These are phyloP conservation scores for Boletus insuetus DNA, from an alignment of 768 basidiomycete genomes.

Conservation along the genomic window DNA sequence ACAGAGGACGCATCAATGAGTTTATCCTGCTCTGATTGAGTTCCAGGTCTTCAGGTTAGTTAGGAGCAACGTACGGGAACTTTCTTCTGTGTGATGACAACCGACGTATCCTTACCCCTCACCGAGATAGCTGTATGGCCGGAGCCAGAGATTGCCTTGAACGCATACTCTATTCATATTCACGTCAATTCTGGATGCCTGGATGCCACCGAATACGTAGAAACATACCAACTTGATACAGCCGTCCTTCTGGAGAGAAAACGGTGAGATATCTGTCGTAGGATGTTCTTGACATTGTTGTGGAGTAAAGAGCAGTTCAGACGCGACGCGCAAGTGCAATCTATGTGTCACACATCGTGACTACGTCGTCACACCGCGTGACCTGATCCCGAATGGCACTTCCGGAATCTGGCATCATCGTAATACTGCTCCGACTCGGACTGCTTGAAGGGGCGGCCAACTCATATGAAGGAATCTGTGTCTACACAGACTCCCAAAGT, in stretches of 20 bases:
- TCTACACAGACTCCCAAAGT: constrained; percentile 79
- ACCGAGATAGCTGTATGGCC: constrained; percentile 94
- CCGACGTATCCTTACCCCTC: constrained; percentile 90
- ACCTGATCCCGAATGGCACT: not conserved
- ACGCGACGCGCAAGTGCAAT: constrained; percentile 60
- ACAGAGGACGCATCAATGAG: constrained; percentile 92
- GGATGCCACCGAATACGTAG: not conserved
- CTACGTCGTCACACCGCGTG: constrained; percentile 15
- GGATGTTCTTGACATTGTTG: constrained; percentile 89
- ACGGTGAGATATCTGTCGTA: constrained; percentile 97
- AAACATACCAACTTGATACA: constrained; percentile 95
- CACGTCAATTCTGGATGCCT: constrained; percentile 3
- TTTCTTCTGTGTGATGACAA: constrained; percentile 98
- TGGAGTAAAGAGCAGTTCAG: constrained; percentile 30
- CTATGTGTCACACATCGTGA: constrained; percentile 36
- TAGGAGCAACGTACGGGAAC: constrained; percentile 69
- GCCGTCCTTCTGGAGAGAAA: constrained; percentile 93
- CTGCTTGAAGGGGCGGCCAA: no score
- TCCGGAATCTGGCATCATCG: no score
- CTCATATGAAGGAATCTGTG: constrained; percentile 79
- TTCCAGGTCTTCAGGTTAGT: not conserved
- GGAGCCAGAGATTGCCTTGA: constrained; percentile 98
- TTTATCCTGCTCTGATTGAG: constrained; percentile 69
- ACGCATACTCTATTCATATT: constrained; percentile 81
- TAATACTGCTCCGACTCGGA: no score